Conservation (phyloP, 2,329 filamentous ascomycete genomes). For the Cordyceps javanica region DNA sequence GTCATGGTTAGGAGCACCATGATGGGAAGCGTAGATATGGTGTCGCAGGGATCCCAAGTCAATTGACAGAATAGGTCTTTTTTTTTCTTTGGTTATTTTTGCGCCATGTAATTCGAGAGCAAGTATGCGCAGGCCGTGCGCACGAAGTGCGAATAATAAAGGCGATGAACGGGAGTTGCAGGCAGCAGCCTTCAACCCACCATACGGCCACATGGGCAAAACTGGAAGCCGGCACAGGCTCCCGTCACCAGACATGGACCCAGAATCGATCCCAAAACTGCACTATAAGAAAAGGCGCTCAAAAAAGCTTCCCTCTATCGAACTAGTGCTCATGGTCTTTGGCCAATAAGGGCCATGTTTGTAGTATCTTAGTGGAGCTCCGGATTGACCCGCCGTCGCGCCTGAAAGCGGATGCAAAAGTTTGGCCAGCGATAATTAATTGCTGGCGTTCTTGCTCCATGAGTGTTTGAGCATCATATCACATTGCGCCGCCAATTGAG, state of each 20-base stretch:
- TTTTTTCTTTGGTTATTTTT: too few relatives aligned
- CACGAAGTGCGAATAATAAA: not conserved
- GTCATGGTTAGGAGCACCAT: slow-evolving; percentile 83
- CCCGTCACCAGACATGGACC: too few relatives aligned
- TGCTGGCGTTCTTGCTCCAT: not conserved
- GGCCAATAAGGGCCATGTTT: not conserved
- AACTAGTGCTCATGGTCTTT: not conserved
- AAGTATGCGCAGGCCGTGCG: not conserved
- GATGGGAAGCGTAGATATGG: not conserved
- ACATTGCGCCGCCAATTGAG: slow-evolving; percentile 11
- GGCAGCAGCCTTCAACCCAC: not conserved
- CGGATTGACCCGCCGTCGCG: slow-evolving; percentile 13
- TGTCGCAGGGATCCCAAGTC: not conserved
- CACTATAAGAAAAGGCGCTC: too few relatives aligned
- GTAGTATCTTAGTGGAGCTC: not conserved
- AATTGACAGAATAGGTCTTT: too few relatives aligned
- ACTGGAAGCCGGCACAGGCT: not conserved
- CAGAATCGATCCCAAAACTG: not conserved
- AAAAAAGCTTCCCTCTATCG: too few relatives aligned
- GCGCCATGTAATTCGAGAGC: not conserved
- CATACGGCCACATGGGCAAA: not conserved
- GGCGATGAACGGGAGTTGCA: not conserved
- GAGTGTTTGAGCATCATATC: not conserved
- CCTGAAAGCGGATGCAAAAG: slow-evolving; percentile 13
- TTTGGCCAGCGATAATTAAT: slow-evolving; percentile 11